Evolutionary conservation across 176 grass and related monocot species (phyloP), one percentile per base, ranked within the genome.

Genomic region (Oryza rufipogon): DNA sequence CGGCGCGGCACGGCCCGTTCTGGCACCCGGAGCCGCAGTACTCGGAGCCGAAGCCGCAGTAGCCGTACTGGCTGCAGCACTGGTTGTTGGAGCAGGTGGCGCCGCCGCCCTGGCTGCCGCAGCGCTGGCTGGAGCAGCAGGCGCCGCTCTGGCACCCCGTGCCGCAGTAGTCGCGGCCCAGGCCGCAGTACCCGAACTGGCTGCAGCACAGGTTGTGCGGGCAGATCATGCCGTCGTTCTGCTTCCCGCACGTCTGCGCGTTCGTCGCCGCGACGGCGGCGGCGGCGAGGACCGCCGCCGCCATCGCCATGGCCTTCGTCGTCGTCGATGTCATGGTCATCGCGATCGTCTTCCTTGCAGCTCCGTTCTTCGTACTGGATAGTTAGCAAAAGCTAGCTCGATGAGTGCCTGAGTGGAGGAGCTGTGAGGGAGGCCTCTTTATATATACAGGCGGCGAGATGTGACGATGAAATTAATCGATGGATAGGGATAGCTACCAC

Each of bases 11-110:
- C 0, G 68, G 68, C 8, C 68, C 68, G 34, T 19, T 36, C 68
- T 70, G 68, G 68, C 68, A 70, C 34, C 68, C 68, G 8, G 16
- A 0, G 3, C 68, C 68, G 4, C 69, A 71, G 69, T 71, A 71
- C 69, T 71, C 69, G 0, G 3, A 1, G 69, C 69, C 69, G 69
- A 44, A 44, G 20, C 69, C 69, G 69, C 69, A 71, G 39, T 71
- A n/a, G 4, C 69, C 69, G 39, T 71, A 12, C 38, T 71, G 38
- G 69, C 69, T 71, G 69, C 69, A 71, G 69, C 69, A 71, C 36
- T 44, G 38, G 39, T 71, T 71, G 69, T 71, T 71, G 0, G 38
- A 10, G 39, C 69, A 71, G 3, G 4, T 5, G 0, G 1, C 4
- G 9, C 68, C 68, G 36, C 1, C 36, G 32, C 16, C 68, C 68